phyloP scores from a whole-genome alignment of 805 yeast species.

The Ogataea angusta region DNA sequence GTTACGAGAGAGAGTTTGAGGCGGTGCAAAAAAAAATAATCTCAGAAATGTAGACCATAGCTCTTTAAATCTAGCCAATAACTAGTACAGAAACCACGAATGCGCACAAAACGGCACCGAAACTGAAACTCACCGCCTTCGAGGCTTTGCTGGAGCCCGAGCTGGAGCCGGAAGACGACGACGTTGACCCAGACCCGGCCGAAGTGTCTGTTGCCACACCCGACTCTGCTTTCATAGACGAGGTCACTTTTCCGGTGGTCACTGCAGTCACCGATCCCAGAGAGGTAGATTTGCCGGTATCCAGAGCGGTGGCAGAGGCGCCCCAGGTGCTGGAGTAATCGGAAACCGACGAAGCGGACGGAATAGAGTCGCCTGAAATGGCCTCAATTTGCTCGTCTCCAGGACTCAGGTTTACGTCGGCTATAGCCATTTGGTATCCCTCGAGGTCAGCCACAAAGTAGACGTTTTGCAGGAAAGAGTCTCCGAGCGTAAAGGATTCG shows the following conservation, averaged over 20 bases:
- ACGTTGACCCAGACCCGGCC: conserved; percentile 3
- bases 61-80: background rate
- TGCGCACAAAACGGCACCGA: conserved; percentile 2
- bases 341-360: conserved; percentile 49
- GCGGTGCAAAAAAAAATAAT: background rate
- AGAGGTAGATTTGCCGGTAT: conserved; percentile 1
- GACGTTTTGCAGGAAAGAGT: conserved; percentile 48
- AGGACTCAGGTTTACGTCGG: conserved; percentile 40
- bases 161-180: conserved; percentile 10
- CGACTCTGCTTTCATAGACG: background rate
- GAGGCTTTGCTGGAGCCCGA: background rate
- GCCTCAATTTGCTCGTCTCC: conserved; percentile 41
- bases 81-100: background rate
- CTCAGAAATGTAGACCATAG: background rate
- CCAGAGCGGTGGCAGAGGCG: conserved; percentile 9
- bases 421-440: conserved; percentile 40
- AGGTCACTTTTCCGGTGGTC: background rate
- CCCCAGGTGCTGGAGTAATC: conserved; percentile 44
- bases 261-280: conserved; percentile 2
- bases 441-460: conserved; percentile 57
- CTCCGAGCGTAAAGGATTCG: conserved; percentile 46
- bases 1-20: background rate
- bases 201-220: background rate
- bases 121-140: background rate
- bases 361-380: conserved; percentile 41